These are phyloP conservation scores for Coemansia biformis DNA, from an alignment of 192 early-diverging fungal genomes.

Conservation along the genomic window DNA sequence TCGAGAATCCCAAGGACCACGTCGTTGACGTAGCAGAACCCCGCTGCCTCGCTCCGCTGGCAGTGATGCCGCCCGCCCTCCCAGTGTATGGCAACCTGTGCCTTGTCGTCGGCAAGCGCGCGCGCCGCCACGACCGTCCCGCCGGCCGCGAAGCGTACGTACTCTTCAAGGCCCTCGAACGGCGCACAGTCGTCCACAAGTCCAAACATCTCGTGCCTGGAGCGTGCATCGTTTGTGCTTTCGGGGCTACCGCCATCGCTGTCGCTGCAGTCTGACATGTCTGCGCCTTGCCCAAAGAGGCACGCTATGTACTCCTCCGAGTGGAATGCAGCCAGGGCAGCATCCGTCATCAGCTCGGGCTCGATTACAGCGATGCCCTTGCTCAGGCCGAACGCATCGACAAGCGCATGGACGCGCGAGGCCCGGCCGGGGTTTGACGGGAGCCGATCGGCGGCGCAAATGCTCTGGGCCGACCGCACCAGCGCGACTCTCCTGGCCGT, in stretches of 20 bases:
- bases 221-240: not conserved
- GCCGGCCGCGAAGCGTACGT: slow-evolving; percentile 37
- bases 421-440: slow-evolving; percentile 38
- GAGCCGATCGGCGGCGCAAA: slow-evolving; percentile 32
- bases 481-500: slow-evolving; percentile 6
- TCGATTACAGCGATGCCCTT: slow-evolving; percentile 10
- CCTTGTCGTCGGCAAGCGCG: slow-evolving; percentile 8
- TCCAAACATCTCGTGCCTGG: slow-evolving; percentile 17
- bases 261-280: slow-evolving; percentile 3
- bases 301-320: slow-evolving; percentile 26
- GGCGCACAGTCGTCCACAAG: slow-evolving; percentile 40
- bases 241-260: not conserved
- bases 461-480: slow-evolving; percentile 30
- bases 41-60: slow-evolving; percentile 78
- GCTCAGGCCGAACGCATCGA: slow-evolving; percentile 27
- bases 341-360: slow-evolving; percentile 13
- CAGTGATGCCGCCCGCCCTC: slow-evolving; percentile 96
- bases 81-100: slow-evolving; percentile 76
- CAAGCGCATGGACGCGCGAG: slow-evolving; percentile 43
- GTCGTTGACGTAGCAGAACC: slow-evolving; percentile 99
- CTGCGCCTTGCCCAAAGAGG: slow-evolving; percentile 1
- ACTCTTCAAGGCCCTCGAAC: slow-evolving; percentile 28
- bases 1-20: slow-evolving; percentile 90
- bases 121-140: slow-evolving; percentile 38
- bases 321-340: slow-evolving; percentile 31